Conservation (phyloP, 2,329 filamentous ascomycete species). For the Arthrobotrys sinensis region DNA sequence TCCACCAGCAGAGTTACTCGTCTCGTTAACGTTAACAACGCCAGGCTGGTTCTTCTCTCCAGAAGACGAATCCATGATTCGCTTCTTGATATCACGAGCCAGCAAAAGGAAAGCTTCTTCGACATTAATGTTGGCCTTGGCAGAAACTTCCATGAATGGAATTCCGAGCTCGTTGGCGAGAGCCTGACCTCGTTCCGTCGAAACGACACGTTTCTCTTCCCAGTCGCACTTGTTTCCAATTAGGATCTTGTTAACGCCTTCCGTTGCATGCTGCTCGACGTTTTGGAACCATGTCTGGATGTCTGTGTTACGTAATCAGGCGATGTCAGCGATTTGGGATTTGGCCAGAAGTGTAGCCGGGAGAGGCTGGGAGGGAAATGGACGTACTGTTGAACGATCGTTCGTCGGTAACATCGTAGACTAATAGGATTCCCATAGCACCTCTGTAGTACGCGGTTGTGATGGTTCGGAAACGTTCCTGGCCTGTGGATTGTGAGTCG, state of each 20-base stretch:
- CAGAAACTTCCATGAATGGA: conserved; percentile 97
- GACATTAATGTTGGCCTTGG: conserved; percentile 99
- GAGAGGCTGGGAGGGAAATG: conserved; percentile 49
- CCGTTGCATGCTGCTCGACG: conserved; percentile 96
- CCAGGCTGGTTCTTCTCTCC: conserved; percentile 52
- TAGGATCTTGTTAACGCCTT: conserved; percentile 99
- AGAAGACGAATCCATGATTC: conserved; percentile 83
- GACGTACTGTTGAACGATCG: conserved; percentile 91
- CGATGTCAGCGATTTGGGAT: conserved; percentile 45
- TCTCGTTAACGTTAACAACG: conserved; percentile 57
- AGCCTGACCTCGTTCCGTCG: conserved; percentile 91
- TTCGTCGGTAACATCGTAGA: conserved; percentile 98
- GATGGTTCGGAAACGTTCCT: conserved; percentile 98
- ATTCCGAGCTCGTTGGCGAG: conserved; percentile 96
- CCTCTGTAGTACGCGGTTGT: conserved; percentile 98
- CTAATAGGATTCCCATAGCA: conserved; percentile 96
- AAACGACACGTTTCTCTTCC: conserved; percentile 98
- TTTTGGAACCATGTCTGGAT: conserved; percentile 99
- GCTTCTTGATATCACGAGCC: conserved; percentile 97
- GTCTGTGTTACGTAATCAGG: conserved; percentile 73
- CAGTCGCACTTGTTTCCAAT: conserved; percentile 99
- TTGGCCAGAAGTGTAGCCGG: conserved; percentile 42
- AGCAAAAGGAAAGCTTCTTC: conserved; percentile 98
- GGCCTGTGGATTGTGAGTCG: conserved; percentile 69
- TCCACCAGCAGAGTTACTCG: conserved; percentile 25